Conservation (phyloP, 176 grass and related monocot species). For the Microstegium vimineum region DNA sequence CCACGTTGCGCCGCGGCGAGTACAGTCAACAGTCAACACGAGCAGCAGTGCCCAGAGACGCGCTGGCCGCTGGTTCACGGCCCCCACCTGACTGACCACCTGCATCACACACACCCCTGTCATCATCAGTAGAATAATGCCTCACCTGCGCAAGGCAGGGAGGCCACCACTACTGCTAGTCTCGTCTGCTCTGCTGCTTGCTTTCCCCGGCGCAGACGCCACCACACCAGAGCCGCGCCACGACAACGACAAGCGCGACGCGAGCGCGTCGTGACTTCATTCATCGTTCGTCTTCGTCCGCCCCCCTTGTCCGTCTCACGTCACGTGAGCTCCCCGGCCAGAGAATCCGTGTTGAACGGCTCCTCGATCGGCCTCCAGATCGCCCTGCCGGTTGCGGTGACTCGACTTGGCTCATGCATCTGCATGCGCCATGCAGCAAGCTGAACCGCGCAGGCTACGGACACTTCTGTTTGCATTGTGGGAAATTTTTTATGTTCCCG, state of each 20-base stretch:
- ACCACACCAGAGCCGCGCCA: not conserved
- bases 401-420: too few species aligned
- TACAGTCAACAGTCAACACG: conserved; percentile 9
- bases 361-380: too few species aligned
- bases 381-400: too few species aligned
- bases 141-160: not conserved
- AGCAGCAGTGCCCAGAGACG: not conserved
- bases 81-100: not conserved
- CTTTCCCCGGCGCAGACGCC: not conserved
- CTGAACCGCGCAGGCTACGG: too few species aligned
- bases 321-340: too few species aligned
- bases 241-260: conserved; percentile 14
- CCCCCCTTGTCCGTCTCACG: not conserved
- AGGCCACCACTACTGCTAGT: too few species aligned
- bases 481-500: too few species aligned
- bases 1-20: not conserved
- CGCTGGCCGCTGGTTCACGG: too few species aligned
- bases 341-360: too few species aligned
- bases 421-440: too few species aligned
- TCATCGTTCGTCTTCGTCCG: too few species aligned
- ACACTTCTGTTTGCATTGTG: too few species aligned
- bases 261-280: not conserved
- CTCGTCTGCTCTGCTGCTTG: not conserved
- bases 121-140: conserved; percentile 17
- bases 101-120: not conserved